Evolutionary conservation across 352 stramenopile species (phyloP).

Genomic region (Peronospora farinosa): DNA sequence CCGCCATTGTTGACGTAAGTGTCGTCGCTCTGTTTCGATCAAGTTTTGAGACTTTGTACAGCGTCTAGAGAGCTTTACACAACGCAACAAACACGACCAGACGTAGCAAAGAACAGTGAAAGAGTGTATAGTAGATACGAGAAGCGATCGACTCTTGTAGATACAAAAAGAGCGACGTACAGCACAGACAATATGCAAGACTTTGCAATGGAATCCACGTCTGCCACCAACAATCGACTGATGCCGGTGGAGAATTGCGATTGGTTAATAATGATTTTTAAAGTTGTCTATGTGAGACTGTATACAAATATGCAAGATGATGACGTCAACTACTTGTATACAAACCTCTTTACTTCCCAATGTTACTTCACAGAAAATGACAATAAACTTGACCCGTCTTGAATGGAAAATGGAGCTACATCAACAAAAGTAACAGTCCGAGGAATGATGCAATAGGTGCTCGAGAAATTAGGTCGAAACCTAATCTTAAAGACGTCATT

Average conservation of each 20-base stretch:
- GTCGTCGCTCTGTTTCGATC: constrained; percentile 9
- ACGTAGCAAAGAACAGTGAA: background rate
- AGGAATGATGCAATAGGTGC: too few species aligned
- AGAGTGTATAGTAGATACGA: background rate
- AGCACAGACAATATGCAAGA: background rate
- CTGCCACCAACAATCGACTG: constrained; percentile 25
- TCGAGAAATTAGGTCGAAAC: too few species aligned
- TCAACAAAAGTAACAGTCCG: too few species aligned
- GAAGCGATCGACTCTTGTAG: background rate
- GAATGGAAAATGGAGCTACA: too few species aligned
- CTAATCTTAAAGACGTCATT: too few species aligned
- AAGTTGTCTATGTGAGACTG: background rate
- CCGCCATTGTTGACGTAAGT: constrained; percentile 18
- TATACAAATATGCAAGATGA: background rate
- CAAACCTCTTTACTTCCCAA: too few species aligned
- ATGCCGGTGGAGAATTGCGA: constrained; percentile 2
- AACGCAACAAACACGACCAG: constrained; percentile 2
- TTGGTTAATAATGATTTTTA: constrained; percentile 16
- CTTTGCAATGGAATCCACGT: constrained; percentile 13
- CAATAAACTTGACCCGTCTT: too few species aligned
- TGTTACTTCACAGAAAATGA: too few species aligned
- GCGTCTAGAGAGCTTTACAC: background rate
- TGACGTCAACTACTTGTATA: background rate
- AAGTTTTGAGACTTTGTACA: background rate
- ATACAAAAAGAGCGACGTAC: constrained; percentile 3